phyloP scores from a whole-genome alignment of 305 asterid genomes.

The Fraxinus xanthoxyloides region DNA sequence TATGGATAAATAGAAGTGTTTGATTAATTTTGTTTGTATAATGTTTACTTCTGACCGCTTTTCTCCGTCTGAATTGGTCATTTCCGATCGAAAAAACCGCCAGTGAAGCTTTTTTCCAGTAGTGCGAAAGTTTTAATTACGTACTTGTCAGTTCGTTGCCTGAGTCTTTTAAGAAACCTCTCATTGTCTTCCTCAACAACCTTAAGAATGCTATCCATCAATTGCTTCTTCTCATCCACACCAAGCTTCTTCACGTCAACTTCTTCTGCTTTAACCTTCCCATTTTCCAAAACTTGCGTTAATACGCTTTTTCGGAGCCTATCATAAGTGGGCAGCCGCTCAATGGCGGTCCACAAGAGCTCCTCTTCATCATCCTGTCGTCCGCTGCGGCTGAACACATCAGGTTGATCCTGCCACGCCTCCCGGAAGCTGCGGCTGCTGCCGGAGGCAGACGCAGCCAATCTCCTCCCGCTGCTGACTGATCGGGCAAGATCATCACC shows the following conservation, averaged over 20 bases:
- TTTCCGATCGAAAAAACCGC: background rate
- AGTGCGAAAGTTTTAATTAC: background rate
- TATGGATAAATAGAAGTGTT: background rate
- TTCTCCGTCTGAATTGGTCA: background rate
- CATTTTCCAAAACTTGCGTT: slow-evolving; percentile 32
- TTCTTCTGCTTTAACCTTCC: slow-evolving; percentile 18
- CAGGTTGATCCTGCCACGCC: slow-evolving; percentile 26
- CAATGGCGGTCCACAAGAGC: slow-evolving; percentile 42
- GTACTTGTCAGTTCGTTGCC: slow-evolving; percentile 25
- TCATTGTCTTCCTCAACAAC: slow-evolving; percentile 34
- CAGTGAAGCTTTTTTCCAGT: background rate
- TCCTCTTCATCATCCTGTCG: slow-evolving; percentile 35
- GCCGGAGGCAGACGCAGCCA: background rate
- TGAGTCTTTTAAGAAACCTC: slow-evolving; percentile 26
- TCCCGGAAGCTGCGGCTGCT: slow-evolving; percentile 13
- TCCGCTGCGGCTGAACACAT: slow-evolving; percentile 15
- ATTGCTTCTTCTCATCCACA: slow-evolving; percentile 18
- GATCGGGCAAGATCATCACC: background rate
- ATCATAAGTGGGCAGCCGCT: slow-evolving; percentile 38
- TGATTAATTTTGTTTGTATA: background rate
- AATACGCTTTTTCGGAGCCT: slow-evolving; percentile 26
- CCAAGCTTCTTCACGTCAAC: slow-evolving; percentile 28
- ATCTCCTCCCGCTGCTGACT: background rate
- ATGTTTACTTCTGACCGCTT: background rate
- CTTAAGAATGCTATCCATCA: slow-evolving; percentile 14